Evolutionary conservation across 345 rosid species (phyloP).

Genomic region (Melaleuca quinquenervia): DNA sequence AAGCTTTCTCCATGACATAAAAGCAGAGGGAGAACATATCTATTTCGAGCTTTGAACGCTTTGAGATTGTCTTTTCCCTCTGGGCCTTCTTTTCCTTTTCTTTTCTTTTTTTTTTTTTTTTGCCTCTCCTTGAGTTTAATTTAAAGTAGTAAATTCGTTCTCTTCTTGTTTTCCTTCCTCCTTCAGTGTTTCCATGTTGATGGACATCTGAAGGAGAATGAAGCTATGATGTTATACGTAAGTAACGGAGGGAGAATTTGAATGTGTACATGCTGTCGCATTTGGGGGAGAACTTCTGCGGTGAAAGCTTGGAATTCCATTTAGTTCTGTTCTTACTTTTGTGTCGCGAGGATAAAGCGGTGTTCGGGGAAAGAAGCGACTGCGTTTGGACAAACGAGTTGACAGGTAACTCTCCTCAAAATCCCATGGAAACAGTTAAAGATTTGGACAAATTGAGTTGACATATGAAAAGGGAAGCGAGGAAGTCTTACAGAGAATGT

Average conservation of each 20-base stretch:
- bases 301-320: background rate
- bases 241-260: background rate
- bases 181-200: background rate
- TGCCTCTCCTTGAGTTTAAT: background rate
- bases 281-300: background rate
- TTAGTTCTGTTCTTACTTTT: background rate
- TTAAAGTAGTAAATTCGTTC: background rate
- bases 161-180: background rate
- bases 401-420: background rate
- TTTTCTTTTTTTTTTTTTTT: background rate
- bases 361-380: background rate
- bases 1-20: background rate
- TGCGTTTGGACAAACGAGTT: background rate
- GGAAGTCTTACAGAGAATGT: background rate
- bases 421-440: background rate
- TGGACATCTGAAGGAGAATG: background rate
- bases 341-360: background rate
- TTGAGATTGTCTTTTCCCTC: background rate
- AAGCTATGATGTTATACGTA: background rate
- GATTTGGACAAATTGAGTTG: background rate
- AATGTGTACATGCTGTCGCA: background rate
- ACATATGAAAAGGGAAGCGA: background rate
- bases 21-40: background rate
- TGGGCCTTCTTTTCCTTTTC: background rate
- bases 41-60: background rate